A percentile compares a stretch with the other conserved stretches of the same genome.
phyloP scores from a whole-genome alignment of 257 asterid genomes.

The Capsicum pubescens region DNA sequence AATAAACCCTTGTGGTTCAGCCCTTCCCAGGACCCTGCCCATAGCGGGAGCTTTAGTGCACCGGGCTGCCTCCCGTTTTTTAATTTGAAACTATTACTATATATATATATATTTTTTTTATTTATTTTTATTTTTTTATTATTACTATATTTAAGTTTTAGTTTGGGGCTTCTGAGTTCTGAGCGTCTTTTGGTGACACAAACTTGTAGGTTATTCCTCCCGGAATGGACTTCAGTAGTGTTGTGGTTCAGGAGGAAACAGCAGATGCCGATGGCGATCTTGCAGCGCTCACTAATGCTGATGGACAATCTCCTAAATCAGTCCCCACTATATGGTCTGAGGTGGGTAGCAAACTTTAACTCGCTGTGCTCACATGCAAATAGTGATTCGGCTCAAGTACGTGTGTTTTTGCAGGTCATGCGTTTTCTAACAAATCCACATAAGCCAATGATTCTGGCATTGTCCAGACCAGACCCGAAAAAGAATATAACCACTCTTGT shows the following conservation, averaged over 20 bases:
- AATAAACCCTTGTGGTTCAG: no score
- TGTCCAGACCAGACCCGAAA: slow-evolving; percentile 88
- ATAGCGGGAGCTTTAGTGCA: no score
- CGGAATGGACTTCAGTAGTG: slow-evolving; percentile 89
- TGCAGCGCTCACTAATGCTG: slow-evolving; percentile 47
- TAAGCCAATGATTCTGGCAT: slow-evolving; percentile 88
- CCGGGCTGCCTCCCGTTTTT: no score
- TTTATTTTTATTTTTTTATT: no score
- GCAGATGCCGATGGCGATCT: slow-evolving; percentile 70
- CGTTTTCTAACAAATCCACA: slow-evolving; percentile 83
- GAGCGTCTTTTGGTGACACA: background rate
- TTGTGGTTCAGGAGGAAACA: slow-evolving; percentile 65
- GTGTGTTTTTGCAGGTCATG: slow-evolving; percentile 58
- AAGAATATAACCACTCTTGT: slow-evolving; percentile 76
- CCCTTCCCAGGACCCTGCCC: no score
- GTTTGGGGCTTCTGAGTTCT: background rate
- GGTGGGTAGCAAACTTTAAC: slow-evolving; percentile 44
- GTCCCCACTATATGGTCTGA: slow-evolving; percentile 81
- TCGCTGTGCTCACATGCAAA: background rate
- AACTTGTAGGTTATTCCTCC: slow-evolving; percentile 76
- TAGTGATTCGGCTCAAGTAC: background rate
- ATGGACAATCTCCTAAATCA: slow-evolving; percentile 74
- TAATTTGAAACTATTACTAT: background rate
- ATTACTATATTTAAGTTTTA: no score
- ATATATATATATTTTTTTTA: no score